A percentile compares a stretch with the other conserved stretches of the same genome.
Evolutionary conservation across 1,284 basidiomycete species (phyloP).

Genomic region (Termitomyces sp.): DNA sequence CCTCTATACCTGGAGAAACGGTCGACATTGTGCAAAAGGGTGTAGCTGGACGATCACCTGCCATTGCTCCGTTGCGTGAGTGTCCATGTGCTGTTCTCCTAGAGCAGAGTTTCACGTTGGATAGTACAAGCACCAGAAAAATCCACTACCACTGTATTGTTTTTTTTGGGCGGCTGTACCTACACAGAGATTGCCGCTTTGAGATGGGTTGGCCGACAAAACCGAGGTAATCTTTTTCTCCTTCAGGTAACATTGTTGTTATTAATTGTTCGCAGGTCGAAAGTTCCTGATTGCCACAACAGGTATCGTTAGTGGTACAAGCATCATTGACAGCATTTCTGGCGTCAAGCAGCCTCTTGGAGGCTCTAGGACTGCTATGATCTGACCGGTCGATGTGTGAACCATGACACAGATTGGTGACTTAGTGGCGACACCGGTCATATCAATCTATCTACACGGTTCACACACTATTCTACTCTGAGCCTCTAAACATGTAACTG

Average conservation of each 20-base stretch:
- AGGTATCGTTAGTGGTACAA: constrained; percentile 76
- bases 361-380: constrained; percentile 28
- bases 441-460: constrained; percentile 13
- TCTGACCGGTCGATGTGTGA: constrained; percentile 8
- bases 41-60: constrained; percentile 28
- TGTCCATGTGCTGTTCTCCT: not conserved
- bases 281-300: constrained; percentile 87
- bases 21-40: constrained; percentile 73
- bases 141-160: constrained; percentile 83
- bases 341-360: constrained; percentile 35
- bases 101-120: not conserved
- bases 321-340: constrained; percentile 64
- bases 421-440: constrained; percentile 7
- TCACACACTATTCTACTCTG: constrained; percentile 13
- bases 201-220: constrained; percentile 84
- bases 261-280: constrained; percentile 48
- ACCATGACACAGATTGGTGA: not conserved
- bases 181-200: constrained; percentile 95
- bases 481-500: not conserved
- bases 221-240: constrained; percentile 50
- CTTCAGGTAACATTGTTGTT: constrained; percentile 1
- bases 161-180: constrained; percentile 98
- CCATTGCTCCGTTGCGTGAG: constrained; percentile 41
- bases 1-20: constrained; percentile 77
- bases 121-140: constrained; percentile 46